Conservation (phyloP, 169 alveolate species). For the Perkinsus olseni region DNA sequence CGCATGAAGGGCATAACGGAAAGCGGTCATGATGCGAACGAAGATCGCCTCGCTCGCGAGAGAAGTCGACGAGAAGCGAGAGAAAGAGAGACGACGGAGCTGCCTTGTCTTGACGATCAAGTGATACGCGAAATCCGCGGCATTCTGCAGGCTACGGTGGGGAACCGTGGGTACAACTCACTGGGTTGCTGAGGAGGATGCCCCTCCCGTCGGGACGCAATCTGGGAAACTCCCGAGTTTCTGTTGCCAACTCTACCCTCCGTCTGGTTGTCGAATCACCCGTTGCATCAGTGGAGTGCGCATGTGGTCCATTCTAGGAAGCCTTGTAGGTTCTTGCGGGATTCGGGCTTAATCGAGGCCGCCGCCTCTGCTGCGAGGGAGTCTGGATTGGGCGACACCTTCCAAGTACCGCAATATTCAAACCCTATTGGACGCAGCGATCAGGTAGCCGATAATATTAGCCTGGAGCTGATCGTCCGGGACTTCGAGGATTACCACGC, state of each 20-base stretch:
- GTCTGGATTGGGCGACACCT: neutral
- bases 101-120: neutral
- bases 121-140: neutral
- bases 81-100: neutral
- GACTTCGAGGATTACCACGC: slow-evolving; percentile 71
- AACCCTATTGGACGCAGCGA: neutral
- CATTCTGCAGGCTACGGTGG: no score
- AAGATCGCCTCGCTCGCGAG: neutral
- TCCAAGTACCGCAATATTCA: neutral
- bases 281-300: no score
- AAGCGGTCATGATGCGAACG: neutral
- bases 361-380: neutral
- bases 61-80: neutral
- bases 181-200: no score
- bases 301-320: no score
- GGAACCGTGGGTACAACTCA: no score
- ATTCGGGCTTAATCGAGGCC: neutral
- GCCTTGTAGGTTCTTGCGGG: neutral
- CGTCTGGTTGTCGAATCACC: no score
- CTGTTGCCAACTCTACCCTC: no score
- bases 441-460: slow-evolving; percentile 69
- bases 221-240: no score
- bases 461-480: slow-evolving; percentile 54
- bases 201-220: no score
- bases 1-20: neutral